Evolutionary conservation across 2,329 filamentous ascomycete genomes (phyloP), one percentile per base, ranked within the genome.

Genomic region (Fusarium sarcochroum): DNA sequence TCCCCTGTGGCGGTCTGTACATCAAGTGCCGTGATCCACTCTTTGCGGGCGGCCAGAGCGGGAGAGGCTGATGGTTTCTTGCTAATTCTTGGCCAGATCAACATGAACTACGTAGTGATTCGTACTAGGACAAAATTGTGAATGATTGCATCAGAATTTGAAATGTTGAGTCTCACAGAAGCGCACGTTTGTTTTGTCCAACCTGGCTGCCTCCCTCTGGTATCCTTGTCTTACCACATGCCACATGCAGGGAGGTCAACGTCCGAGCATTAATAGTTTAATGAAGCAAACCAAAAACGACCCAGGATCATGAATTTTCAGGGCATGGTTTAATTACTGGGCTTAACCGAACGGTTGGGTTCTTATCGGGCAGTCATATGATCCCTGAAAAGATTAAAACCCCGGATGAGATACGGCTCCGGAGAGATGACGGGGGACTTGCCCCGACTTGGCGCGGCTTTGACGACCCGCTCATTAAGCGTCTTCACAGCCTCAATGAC

Each of bases 321-420:
- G 49, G 48, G 46, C 34, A 34, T 51, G 53, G 68, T 73, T 73
- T 63, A 74, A 73, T 73, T 74, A 63, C 56, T 47, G 57, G 67
- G 61, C 67, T 62, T 60, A 71, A 69, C 71, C 71, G 65, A 68
- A 60, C 55, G 60, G 65, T 71, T 73, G 71, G 71, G 71, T 73
- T 68, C 50, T 58, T 49, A 62, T 65, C 51, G 34, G 63, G 54
- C 62, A 46, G 45, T 65, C 23, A 40, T 56, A 23, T 7, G 23
- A 23, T 41, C 41, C 23, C 18, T 20, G 7, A 32, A 49, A 45
- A 51, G 35, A 32, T 18, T 42, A 55, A 51, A 41, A 55, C 63
- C 63, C 55, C 27, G 45, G 53, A 14, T 44, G 20, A 57, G 32
- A 23, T 47, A 55, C 52, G 35, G 41, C 41, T 63, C 53, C 50